These are phyloP conservation scores for Turritis glabra DNA, from an alignment of 345 rosid species.

Conservation along the genomic window DNA sequence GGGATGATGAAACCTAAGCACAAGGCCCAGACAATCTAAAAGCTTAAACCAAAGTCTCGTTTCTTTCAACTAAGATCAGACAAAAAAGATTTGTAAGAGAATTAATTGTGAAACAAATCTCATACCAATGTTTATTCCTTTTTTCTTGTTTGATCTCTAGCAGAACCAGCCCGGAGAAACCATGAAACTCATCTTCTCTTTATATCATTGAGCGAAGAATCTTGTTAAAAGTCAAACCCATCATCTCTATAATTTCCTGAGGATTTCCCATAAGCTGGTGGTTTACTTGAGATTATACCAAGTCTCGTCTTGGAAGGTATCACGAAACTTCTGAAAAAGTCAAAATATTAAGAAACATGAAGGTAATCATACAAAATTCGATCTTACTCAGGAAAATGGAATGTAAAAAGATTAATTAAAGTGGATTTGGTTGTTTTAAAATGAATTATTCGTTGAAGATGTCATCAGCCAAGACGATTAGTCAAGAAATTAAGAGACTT, in stretches of 20 bases:
- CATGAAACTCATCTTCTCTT: background rate
- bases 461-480: background rate
- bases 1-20: background rate
- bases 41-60: background rate
- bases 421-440: background rate
- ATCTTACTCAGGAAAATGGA: background rate
- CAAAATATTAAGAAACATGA: background rate
- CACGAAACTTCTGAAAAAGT: background rate
- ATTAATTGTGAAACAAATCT: background rate
- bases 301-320: background rate
- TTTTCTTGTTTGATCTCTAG: background rate
- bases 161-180: background rate
- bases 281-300: background rate
- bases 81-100: background rate
- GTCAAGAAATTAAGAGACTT: background rate
- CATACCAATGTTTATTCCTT: background rate
- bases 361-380: background rate
- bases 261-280: background rate
- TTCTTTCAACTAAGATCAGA: background rate
- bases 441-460: background rate
- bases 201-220: background rate
- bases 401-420: background rate
- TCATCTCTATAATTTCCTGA: background rate
- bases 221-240: background rate
- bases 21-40: background rate